These are phyloP conservation scores for Dryadomyces quercus-mongolicae DNA, from an alignment of 2,329 filamentous ascomycete species.

Conservation along the genomic window DNA sequence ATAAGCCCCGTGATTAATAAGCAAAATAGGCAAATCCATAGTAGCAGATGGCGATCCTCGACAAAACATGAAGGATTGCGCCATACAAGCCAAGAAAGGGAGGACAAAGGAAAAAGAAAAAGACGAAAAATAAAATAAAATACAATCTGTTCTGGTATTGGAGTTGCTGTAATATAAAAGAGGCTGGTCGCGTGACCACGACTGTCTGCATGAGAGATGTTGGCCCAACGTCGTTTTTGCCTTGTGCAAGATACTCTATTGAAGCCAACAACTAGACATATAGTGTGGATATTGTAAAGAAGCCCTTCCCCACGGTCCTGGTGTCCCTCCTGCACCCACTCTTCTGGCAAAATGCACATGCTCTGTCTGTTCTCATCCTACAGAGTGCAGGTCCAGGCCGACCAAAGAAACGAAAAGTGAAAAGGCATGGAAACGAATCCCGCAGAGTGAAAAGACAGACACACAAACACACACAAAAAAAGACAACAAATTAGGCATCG, in stretches of 20 bases:
- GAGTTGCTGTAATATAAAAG: too few species aligned
- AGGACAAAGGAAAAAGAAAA: background rate
- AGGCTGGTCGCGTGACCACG: background rate
- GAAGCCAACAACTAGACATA: background rate
- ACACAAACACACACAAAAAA: background rate
- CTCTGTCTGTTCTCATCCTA: background rate
- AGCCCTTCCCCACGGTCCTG: background rate
- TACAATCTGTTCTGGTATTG: too few species aligned
- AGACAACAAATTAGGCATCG: background rate
- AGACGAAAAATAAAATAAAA: too few species aligned
- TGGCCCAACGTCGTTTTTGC: background rate
- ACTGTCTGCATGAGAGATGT: background rate
- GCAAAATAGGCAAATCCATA: background rate
- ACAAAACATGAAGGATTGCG: too few species aligned
- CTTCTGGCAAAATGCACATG: background rate
- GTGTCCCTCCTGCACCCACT: background rate
- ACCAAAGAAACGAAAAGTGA: background rate
- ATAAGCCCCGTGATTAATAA: background rate
- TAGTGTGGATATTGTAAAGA: slow-evolving; percentile 3
- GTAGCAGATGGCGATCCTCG: too few species aligned
- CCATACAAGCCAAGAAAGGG: too few species aligned
- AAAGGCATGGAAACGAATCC: background rate
- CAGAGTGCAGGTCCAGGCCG: background rate
- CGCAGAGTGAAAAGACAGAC: background rate
- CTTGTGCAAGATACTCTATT: background rate